Percentiles rank a stretch among this genome's conserved stretches.
Conservation (phyloP, 2,329 filamentous ascomycete genomes). For the Scytalidium lignicola region DNA sequence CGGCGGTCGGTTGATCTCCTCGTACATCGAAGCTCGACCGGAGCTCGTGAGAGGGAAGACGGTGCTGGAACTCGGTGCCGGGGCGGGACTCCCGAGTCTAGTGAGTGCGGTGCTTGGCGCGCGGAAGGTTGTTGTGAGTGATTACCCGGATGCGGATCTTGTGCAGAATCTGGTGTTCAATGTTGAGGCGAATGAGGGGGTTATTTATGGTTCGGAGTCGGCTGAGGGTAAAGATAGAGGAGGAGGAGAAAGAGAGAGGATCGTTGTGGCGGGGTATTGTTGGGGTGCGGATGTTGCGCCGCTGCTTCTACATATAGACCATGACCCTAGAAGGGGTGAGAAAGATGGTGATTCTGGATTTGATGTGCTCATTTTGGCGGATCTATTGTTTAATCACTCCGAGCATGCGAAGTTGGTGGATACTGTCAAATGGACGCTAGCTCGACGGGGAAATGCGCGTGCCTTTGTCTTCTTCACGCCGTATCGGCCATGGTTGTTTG, state of each 20-base stretch:
- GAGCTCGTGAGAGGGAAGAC: constrained; percentile 58
- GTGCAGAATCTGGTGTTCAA: constrained; percentile 75
- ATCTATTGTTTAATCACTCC: constrained; percentile 85
- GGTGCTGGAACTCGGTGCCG: constrained; percentile 87
- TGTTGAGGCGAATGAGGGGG: constrained; percentile 38
- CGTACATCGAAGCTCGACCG: constrained; percentile 70
- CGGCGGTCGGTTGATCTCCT: constrained; percentile 70
- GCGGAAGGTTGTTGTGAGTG: constrained; percentile 68
- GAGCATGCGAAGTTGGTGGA: constrained; percentile 75
- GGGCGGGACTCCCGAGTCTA: constrained; percentile 77
- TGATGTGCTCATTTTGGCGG: constrained; percentile 80
- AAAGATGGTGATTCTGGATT: constrained; percentile 43
- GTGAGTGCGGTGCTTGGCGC: constrained; percentile 72
- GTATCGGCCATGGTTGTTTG: constrained; percentile 83
- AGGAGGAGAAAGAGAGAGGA: constrained; percentile 29
- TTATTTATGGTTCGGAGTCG: constrained; percentile 1
- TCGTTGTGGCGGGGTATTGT: constrained; percentile 67
- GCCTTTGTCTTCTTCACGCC: constrained; percentile 92
- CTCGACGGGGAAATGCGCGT: constrained; percentile 28
- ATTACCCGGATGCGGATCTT: constrained; percentile 84
- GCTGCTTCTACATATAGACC: constrained; percentile 53
- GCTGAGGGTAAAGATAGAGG: constrained; percentile 11
- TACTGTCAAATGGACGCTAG: constrained; percentile 65
- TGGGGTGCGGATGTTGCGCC: constrained; percentile 67
- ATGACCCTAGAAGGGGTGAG: constrained; percentile 6